Evolutionary conservation across 257 asterid genomes (phyloP).

Genomic region (Cynanchum wilfordii): DNA sequence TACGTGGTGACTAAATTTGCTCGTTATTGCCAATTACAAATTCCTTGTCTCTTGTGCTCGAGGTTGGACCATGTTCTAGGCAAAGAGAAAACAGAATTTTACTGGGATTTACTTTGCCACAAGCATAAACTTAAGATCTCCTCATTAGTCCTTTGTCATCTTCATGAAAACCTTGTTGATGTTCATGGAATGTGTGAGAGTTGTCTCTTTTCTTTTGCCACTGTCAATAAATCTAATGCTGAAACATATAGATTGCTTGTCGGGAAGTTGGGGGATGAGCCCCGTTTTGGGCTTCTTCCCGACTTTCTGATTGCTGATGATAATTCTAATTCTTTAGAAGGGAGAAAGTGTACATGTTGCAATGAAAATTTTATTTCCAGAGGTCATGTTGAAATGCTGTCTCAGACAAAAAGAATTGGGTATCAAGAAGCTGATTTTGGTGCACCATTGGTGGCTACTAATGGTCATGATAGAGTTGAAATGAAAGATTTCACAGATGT

Average conservation of each 20-base stretch:
- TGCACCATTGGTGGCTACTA: conserved; percentile 20
- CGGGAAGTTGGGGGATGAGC: conserved; percentile 39
- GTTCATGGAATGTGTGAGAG: conserved; percentile 50
- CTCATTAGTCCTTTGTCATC: conserved; percentile 47
- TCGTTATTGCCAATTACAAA: conserved; percentile 40
- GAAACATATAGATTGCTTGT: conserved; percentile 43
- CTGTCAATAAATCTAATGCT: conserved; percentile 43
- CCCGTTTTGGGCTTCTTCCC: conserved; percentile 22
- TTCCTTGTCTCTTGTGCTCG: conserved; percentile 87
- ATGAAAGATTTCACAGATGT: conserved; percentile 24
- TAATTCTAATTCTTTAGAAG: conserved; percentile 12
- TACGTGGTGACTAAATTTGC: conserved; percentile 68
- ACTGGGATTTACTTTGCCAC: conserved; percentile 62
- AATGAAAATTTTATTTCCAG: conserved; percentile 34
- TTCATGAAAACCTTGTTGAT: conserved; percentile 52
- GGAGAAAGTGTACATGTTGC: conserved; percentile 51
- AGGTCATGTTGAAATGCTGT: conserved; percentile 21
- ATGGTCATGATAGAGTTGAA: conserved; percentile 20
- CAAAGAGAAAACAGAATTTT: conserved; percentile 41
- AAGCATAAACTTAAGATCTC: conserved; percentile 57
- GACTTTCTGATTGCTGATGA: conserved; percentile 21
- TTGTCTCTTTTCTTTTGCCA: conserved; percentile 52
- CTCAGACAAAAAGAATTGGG: conserved; percentile 24
- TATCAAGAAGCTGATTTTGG: conserved; percentile 23
- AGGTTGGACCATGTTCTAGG: conserved; percentile 78